Conservation (phyloP, 2,329 filamentous ascomycete genomes). For the Alternaria tenuissima region DNA sequence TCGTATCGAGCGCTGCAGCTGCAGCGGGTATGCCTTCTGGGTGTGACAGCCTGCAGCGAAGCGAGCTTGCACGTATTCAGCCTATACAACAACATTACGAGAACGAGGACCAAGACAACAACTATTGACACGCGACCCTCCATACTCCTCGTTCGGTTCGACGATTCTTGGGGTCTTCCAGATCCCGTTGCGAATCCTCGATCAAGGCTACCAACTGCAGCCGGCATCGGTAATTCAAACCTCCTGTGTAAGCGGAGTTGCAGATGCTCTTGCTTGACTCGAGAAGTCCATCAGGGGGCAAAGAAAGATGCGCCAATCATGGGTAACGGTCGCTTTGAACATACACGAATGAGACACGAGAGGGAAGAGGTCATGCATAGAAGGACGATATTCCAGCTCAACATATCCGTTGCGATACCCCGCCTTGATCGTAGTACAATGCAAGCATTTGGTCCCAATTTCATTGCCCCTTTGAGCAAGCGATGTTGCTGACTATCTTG, state of each 20-base stretch:
- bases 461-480: not conserved
- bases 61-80: constrained; percentile 22
- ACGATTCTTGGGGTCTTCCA: not conserved
- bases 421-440: not conserved
- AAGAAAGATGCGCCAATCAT: not conserved
- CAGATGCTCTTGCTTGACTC: not conserved
- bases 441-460: not conserved
- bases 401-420: not conserved
- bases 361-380: not conserved
- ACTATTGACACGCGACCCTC: not conserved
- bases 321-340: no score
- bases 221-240: no score
- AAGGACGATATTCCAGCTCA: not conserved
- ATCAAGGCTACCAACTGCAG: not conserved
- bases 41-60: constrained; percentile 15
- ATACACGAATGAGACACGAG: not conserved
- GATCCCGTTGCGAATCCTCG: not conserved
- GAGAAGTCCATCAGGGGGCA: not conserved
- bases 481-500: not conserved
- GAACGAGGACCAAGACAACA: constrained; percentile 10
- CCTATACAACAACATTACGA: constrained; percentile 12
- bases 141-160: not conserved
- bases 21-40: constrained; percentile 2
- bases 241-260: not conserved
- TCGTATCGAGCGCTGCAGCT: constrained; percentile 15